Evolutionary conservation across 306 rosid species (phyloP), one percentile per base, ranked within the genome.

Genomic region (Crotalaria pallida): DNA sequence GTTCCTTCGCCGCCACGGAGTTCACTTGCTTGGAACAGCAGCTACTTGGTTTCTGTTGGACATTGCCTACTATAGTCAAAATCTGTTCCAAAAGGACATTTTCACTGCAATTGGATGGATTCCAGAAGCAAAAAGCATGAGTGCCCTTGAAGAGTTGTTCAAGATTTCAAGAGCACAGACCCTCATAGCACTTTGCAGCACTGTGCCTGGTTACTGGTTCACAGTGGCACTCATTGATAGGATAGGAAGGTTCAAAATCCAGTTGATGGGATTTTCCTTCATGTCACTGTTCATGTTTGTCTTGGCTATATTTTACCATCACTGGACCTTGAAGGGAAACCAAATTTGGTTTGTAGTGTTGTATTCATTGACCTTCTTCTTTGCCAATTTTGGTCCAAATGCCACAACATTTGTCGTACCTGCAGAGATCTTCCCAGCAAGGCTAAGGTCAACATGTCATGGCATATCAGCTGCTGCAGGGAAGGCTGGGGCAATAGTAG

Each of bases 281-380:
- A 89, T 92, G 98, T 89, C 98, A 0, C 87, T 88, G 3, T 92
- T 92, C 86, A 92, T 92, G 96, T 88, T 92, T 73, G 96, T 86
- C 7, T 63, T 92, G 22, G 96, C 98, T 45, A 83, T 92, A 58
- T 96, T 96, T 2, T 92, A 92, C 75, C 78, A 92, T 11, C 96
- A 89, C 38, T 92, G 98, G 96, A 92, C 92, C n/a, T 5, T 72
- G 47, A 41, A 64, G 27, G 80, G 82, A 0, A 85, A 92, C 77
- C 79, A 84, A 33, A 81, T 89, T 49, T 96, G 96, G 2, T 92
- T 92, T 45, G 91, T 92, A 13, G 87, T 86, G 27, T 44, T 92
- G 29, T 92, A 92, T 63, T 92, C 98, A 0, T 56, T 92, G n/a
- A 92, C 98, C 12, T 92, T 92, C 82, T 92, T 92, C 85, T 92